These are phyloP conservation scores for Cercophora samala DNA, from an alignment of 495 filamentous ascomycete species.

Conservation along the genomic window DNA sequence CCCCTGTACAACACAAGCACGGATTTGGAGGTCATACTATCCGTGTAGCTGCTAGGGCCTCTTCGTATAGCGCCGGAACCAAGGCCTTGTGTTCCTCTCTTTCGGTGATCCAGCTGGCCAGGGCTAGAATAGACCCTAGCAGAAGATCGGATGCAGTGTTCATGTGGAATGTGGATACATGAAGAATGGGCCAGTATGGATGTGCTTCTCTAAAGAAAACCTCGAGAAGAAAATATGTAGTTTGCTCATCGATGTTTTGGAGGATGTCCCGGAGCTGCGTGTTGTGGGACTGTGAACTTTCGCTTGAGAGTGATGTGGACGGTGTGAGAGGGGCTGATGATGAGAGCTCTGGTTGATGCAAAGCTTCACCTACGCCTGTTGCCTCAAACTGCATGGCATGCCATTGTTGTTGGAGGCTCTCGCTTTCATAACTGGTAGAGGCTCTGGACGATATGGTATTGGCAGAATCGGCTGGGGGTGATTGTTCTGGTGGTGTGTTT, in stretches of 20 bases:
- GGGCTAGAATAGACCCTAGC: conserved; percentile 30
- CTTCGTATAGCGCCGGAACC: conserved; percentile 28
- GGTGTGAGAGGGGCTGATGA: not conserved
- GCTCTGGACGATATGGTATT: not conserved
- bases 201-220: conserved; percentile 32
- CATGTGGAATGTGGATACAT: conserved; percentile 31
- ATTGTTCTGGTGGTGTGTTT: not conserved
- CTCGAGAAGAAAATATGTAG: conserved; percentile 18
- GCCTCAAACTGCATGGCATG: not conserved
- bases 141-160: conserved; percentile 22
- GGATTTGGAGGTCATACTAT: not conserved
- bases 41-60: conserved; percentile 14
- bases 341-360: not conserved
- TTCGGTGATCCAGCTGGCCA: conserved; percentile 32
- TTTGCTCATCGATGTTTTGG: not conserved
- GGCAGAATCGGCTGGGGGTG: not conserved
- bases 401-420: not conserved
- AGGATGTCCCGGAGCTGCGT: not conserved
- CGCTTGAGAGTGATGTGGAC: not conserved
- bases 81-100: conserved; percentile 26
- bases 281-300: not conserved
- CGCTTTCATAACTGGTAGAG: not conserved
- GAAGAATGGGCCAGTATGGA: conserved; percentile 35
- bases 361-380: not conserved
- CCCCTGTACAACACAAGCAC: conserved; percentile 15